Base-by-base conservation (phyloP, 129 eudicot genomes). In the Flaveria ramosissima region DNA sequence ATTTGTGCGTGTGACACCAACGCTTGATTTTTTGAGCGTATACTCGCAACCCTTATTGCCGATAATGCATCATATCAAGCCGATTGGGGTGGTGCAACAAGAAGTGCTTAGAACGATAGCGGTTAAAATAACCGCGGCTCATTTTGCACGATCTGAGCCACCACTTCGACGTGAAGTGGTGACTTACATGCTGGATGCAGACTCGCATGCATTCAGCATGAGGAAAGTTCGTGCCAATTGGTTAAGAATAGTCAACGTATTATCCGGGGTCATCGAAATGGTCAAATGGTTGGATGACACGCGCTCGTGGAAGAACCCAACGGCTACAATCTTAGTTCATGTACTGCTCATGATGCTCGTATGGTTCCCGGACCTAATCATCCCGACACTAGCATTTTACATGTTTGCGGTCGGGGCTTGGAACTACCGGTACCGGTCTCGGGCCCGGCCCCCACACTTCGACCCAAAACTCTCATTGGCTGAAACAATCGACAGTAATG, bases 161-260 rank as follows among this genome's bases (percentile, higher is more conserved):
- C 98, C 98, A 1, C 96, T 94, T 19, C 77, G 90, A 1, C 92
- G 88, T 7, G 97, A 94, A 75, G 96, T 94, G 20, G 95, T 94
- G 36, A 76, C 87, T 3, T 89, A 87, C 71, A 83, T 91, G 93
- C 83, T 94, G 7, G 98, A 91, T 36, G 87, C 93, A 0, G 98
- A 91, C 67, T 83, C 98, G 0, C 86, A 87, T 63, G 60, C 92
- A 4, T 94, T 94, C 68, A 94, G 98, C 85, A 94, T 94, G 98
- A 79, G 98, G 26, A 94, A 89, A 74, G 97, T 94, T 1, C 96
- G 97, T 0, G 98, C 92, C 27, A 94, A 94, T 43, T 94, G 96
- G 97, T 80, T 80, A 20, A 81, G 98, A 65, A 91, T 94, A 46
- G 83, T 94, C 39, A 94, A 84, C 62, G 88, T 91, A 70, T 77